A percentile compares a stretch with the other conserved stretches of the same genome.
Evolutionary conservation across 257 asterid species (phyloP).

Genomic region (Primulina tabacum): DNA sequence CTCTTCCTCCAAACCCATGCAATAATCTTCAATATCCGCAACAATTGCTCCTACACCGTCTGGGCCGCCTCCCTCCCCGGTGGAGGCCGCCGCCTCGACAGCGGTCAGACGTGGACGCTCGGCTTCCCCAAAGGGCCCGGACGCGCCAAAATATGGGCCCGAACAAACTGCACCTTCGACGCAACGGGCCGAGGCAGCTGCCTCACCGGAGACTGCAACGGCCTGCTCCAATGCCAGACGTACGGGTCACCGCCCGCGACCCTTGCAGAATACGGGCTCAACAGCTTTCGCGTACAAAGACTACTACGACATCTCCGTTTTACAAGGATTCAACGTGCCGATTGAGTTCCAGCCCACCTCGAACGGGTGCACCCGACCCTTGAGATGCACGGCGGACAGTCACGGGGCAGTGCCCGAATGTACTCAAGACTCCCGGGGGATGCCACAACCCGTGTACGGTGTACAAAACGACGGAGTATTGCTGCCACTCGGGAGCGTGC

Average conservation of each 20-base stretch:
- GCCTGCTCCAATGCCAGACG: constrained; percentile 37
- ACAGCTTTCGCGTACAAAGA: constrained; percentile 40
- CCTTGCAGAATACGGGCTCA: constrained; percentile 52
- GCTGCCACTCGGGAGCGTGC: constrained; percentile 65
- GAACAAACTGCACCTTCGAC: constrained; percentile 59
- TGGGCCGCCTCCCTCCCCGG: constrained; percentile 63
- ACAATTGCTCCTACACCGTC: constrained; percentile 58
- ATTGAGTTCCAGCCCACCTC: constrained; percentile 38
- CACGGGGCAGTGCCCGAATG: constrained; percentile 49
- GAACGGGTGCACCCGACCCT: constrained; percentile 44
- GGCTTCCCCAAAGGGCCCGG: constrained; percentile 32
- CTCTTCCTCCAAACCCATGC: constrained; percentile 36
- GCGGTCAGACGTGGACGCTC: constrained; percentile 42
- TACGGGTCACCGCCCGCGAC: constrained; percentile 54
- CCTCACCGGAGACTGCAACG: constrained; percentile 61
- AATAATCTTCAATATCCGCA: constrained; percentile 39
- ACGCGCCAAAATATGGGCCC: constrained; percentile 55
- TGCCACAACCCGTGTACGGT: constrained; percentile 83
- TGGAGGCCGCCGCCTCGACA: constrained; percentile 56
- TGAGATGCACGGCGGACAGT: constrained; percentile 56
- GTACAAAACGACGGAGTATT: constrained; percentile 49
- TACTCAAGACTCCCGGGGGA: constrained; percentile 56
- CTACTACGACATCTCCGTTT: constrained; percentile 48
- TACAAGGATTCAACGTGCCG: constrained; percentile 64
- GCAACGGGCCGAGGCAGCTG: constrained; percentile 48